These are phyloP conservation scores for Wickerhamiella lipophila DNA, from an alignment of 805 yeast species.

Conservation along the genomic window DNA sequence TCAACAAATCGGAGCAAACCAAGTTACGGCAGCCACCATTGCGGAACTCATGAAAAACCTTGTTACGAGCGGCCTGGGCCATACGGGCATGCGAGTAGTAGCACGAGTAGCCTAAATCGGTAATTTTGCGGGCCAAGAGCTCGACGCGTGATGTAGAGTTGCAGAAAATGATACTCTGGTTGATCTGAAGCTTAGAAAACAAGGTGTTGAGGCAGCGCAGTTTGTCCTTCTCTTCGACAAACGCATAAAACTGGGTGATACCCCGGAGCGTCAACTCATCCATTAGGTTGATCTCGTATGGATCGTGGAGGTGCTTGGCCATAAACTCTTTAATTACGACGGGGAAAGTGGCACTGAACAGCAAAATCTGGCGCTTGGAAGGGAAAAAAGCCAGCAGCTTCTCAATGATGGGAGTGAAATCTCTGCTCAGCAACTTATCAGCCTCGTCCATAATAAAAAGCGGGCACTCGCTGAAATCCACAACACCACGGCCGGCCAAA, in stretches of 20 bases:
- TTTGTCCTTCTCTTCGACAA: slow-evolving; percentile 92
- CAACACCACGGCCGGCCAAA: slow-evolving; percentile 75
- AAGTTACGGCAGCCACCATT: slow-evolving; percentile 95
- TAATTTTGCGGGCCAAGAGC: slow-evolving; percentile 85
- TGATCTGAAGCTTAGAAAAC: slow-evolving; percentile 86
- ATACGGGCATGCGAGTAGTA: slow-evolving; percentile 93
- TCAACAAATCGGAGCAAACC: slow-evolving; percentile 90
- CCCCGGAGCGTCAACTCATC: slow-evolving; percentile 94
- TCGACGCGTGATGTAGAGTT: slow-evolving; percentile 95
- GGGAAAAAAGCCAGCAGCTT: slow-evolving; percentile 79
- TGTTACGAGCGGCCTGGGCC: slow-evolving; percentile 95
- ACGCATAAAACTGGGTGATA: slow-evolving; percentile 96
- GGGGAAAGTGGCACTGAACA: slow-evolving; percentile 95
- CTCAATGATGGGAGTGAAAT: slow-evolving; percentile 75
- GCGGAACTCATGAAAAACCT: slow-evolving; percentile 96
- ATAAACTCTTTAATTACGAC: slow-evolving; percentile 82
- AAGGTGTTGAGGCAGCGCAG: slow-evolving; percentile 90
- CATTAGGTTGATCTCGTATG: slow-evolving; percentile 93
- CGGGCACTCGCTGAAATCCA: slow-evolving; percentile 75
- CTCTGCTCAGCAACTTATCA: slow-evolving; percentile 87
- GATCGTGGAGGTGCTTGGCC: slow-evolving; percentile 79
- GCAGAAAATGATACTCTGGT: slow-evolving; percentile 94
- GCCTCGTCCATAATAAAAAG: slow-evolving; percentile 97
- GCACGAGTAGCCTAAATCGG: slow-evolving; percentile 93
- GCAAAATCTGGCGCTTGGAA: slow-evolving; percentile 61